These are phyloP conservation scores for Cornus controversa DNA, from an alignment of 148 eudicot genomes.

Conservation along the genomic window DNA sequence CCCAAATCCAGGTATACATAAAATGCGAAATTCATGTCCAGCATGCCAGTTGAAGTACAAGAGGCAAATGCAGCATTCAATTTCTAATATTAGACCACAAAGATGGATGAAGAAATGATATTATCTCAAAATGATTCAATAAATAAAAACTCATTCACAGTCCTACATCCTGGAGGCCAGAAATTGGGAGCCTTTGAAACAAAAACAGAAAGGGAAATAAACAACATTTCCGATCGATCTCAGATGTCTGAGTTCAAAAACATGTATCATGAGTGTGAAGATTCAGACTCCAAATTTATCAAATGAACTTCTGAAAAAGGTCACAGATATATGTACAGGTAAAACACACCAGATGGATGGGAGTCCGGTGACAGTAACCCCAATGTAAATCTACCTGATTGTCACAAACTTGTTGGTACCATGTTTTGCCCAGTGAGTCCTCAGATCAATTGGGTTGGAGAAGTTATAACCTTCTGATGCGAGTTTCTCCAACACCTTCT, in stretches of 20 bases:
- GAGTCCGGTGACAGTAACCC: background rate
- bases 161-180: conserved; percentile 5
- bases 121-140: conserved; percentile 14
- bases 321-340: conserved; percentile 35
- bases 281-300: conserved; percentile 24
- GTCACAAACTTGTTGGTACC: conserved; percentile 69
- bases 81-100: background rate
- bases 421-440: conserved; percentile 59
- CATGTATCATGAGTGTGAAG: conserved; percentile 10
- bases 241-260: conserved; percentile 9
- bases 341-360: conserved; percentile 28
- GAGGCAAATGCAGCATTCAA: background rate
- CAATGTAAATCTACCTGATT: conserved; percentile 32
- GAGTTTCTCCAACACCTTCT: conserved; percentile 56
- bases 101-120: conserved; percentile 7
- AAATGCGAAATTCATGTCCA: too few relatives aligned
- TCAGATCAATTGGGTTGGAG: conserved; percentile 47
- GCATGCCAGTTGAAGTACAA: too few relatives aligned
- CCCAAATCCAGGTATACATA: too few relatives aligned
- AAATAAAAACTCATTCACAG: background rate
- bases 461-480: conserved; percentile 46
- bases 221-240: conserved; percentile 10
- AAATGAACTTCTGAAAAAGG: conserved; percentile 14
- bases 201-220: conserved; percentile 11
- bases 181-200: conserved; percentile 20